Evolutionary conservation across 306 rosid genomes (phyloP).

Genomic region (Sphenostylis stenocarpa): DNA sequence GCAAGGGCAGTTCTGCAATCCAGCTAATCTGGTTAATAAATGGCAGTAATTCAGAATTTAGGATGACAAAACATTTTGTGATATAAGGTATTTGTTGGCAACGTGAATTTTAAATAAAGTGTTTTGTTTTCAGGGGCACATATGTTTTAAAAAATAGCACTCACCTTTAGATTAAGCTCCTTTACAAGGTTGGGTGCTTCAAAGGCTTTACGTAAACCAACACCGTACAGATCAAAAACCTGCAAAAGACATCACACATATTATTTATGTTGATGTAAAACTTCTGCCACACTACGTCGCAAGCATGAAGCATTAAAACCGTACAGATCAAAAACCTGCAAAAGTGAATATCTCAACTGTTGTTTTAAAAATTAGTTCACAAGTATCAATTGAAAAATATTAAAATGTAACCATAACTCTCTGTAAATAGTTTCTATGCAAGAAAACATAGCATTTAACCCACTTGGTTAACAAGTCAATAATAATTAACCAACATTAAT

Average conservation of each 20-base stretch:
- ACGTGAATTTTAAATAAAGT: background rate
- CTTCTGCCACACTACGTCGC: conserved; percentile 2
- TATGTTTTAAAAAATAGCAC: conserved; percentile 10
- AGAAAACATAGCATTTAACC: background rate
- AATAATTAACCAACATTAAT: background rate
- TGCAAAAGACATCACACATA: conserved; percentile 35
- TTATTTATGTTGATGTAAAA: conserved; percentile 17
- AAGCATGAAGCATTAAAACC: conserved; percentile 2
- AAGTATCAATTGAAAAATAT: background rate
- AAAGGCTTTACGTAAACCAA: conserved; percentile 69
- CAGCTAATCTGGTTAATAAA: background rate
- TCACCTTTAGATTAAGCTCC: conserved; percentile 79
- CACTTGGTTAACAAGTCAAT: conserved; percentile 5
- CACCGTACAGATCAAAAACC: conserved; percentile 98
- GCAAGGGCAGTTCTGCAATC: background rate
- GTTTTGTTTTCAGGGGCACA: background rate
- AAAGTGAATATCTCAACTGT: background rate
- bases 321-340: no score
- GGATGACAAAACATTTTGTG: background rate
- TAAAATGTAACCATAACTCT: background rate
- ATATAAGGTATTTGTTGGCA: background rate
- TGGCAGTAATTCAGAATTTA: background rate
- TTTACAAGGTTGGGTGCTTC: conserved; percentile 69
- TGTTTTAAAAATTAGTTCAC: background rate
- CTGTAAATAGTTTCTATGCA: background rate